A percentile compares a stretch with the other conserved stretches of the same genome.
phyloP scores from a whole-genome alignment of 2,329 filamentous ascomycete species.

The Sporothrix pseudoabietina region DNA sequence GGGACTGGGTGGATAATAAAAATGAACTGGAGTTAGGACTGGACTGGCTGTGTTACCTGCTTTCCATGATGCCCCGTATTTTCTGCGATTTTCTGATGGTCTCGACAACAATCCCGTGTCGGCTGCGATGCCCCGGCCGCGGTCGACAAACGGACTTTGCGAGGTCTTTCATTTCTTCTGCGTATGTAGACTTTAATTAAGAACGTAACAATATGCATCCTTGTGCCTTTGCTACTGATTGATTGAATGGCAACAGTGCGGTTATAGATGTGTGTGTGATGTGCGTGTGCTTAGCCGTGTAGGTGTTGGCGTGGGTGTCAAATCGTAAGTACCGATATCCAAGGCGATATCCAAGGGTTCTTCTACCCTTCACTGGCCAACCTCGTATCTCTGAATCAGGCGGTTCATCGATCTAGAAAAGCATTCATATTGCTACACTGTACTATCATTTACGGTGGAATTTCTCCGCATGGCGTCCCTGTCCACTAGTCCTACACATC shows the following conservation, averaged over 20 bases:
- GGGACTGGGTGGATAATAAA: constrained; percentile 43
- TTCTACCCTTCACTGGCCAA: no score
- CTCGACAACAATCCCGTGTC: neutral
- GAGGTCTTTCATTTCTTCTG: neutral
- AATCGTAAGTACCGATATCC: no score
- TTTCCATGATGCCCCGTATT: constrained; percentile 31
- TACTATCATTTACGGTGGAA: neutral
- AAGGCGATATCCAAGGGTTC: no score
- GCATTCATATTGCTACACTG: neutral
- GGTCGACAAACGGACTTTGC: neutral
- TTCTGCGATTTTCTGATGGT: constrained; percentile 22
- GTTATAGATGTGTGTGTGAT: neutral
- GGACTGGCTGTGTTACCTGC: constrained; percentile 38
- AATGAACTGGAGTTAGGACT: constrained; percentile 46
- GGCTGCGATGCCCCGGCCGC: neutral
- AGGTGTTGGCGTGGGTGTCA: no score
- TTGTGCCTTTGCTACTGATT: neutral
- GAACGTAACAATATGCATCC: neutral
- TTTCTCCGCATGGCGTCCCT: neutral
- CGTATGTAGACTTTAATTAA: constrained; percentile 10
- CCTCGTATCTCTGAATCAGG: neutral
- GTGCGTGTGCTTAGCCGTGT: no score
- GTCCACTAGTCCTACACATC: neutral
- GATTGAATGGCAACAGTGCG: neutral
- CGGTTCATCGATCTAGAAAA: neutral